Percentiles rank a stretch among this genome's conserved stretches.
These are phyloP conservation scores for Ophiostoma quercus DNA, from an alignment of 2,329 filamentous ascomycete species.

Conservation along the genomic window DNA sequence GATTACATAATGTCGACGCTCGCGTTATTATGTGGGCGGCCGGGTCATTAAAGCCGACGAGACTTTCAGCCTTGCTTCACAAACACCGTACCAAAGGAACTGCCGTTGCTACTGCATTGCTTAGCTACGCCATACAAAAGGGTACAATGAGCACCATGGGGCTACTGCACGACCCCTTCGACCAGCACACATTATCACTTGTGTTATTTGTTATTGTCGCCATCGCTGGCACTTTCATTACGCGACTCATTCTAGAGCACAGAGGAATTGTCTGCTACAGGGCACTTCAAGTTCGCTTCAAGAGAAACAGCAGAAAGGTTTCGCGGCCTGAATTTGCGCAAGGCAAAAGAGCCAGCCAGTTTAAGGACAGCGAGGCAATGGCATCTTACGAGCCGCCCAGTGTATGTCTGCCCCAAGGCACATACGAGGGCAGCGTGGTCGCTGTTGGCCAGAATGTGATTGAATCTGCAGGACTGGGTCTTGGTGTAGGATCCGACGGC, in stretches of 20 bases:
- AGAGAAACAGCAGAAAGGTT: not conserved
- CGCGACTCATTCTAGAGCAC: not conserved
- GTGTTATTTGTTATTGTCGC: not conserved
- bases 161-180: not conserved
- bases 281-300: not conserved
- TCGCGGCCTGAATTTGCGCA: not conserved
- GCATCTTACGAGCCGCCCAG: not conserved
- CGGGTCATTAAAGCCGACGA: not conserved
- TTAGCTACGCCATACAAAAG: not conserved
- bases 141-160: not conserved
- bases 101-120: not conserved
- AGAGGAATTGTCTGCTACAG: not conserved
- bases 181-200: not conserved
- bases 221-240: not conserved
- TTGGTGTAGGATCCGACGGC: slow-evolving; percentile 15
- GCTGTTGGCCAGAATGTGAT: slow-evolving; percentile 20
- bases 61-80: not conserved
- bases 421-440: slow-evolving; percentile 35
- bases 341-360: not conserved
- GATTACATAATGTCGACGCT: not conserved
- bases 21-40: not conserved
- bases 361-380: not conserved
- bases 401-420: slow-evolving; percentile 38
- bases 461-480: slow-evolving; percentile 18
- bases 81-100: not conserved